Evolutionary conservation across 495 filamentous ascomycete genomes (phyloP).

Genomic region (Aspergillus biplanus): DNA sequence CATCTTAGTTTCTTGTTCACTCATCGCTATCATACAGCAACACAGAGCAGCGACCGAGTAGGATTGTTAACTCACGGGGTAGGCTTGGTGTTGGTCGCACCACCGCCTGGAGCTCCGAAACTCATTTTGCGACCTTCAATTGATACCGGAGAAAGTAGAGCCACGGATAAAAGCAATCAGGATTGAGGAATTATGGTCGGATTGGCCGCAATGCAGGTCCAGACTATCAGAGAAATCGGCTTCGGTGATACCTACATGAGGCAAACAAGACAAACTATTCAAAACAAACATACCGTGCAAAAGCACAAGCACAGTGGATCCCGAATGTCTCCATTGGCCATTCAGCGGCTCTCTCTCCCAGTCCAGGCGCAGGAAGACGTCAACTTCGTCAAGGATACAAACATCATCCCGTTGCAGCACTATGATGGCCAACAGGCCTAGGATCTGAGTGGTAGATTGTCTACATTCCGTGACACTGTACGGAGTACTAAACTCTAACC

Average conservation of each 20-base stretch:
- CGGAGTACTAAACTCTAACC: too few relatives aligned
- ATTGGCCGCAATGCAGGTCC: too few relatives aligned
- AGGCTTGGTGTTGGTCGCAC: constrained; percentile 70
- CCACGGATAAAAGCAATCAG: neutral
- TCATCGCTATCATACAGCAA: neutral
- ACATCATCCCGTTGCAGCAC: neutral
- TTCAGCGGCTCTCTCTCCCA: neutral
- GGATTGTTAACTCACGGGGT: constrained; percentile 63
- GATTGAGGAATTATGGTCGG: too few relatives aligned
- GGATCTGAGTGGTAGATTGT: neutral
- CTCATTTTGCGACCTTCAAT: constrained; percentile 38
- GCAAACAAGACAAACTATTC: constrained; percentile 46
- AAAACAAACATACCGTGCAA: constrained; percentile 28
- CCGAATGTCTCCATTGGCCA: neutral
- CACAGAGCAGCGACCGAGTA: neutral
- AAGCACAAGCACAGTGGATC: neutral
- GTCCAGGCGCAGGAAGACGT: neutral
- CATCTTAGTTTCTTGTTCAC: too few relatives aligned
- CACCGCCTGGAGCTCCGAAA: constrained; percentile 80
- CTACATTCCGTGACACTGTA: neutral
- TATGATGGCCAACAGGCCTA: neutral
- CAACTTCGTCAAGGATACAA: neutral
- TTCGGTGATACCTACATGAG: constrained; percentile 13
- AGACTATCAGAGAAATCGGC: constrained; percentile 12
- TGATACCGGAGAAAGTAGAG: neutral